Base-by-base conservation (phyloP, 2,329 filamentous ascomycete genomes). In the Colletotrichum zoysiae region DNA sequence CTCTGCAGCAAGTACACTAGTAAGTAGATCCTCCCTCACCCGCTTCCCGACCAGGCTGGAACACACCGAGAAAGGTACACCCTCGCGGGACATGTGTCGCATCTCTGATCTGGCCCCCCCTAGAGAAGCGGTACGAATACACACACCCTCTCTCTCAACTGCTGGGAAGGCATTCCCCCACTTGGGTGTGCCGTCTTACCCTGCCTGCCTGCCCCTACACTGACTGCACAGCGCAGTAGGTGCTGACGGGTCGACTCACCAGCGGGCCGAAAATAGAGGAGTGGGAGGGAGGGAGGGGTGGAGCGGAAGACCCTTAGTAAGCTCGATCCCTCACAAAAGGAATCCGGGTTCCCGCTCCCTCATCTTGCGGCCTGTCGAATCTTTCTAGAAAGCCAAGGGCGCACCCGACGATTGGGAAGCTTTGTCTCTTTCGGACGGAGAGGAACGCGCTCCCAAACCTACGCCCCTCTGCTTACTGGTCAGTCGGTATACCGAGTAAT, bases 401-500 rank as follows among this genome's bases (percentile, higher is more conserved):
- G 30, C 30, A 71, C 69, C 65, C 65, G 59, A 69, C 53, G 30
- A 26, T 64, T 33, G 44, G 68, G 68, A 71, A 71, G 65, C 69
- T 71, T 69, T 64, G 38, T 71, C 59, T 64, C 53, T 67, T 71
- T 71, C 69, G 69, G 69, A 71, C 69, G 69, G 69, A 59, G 65
- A 65, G 69, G 69, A 69, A 69, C 53, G 68, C 68, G 48, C 6
- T 38, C 14, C 55, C 42, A 68, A 68, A 68, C 65, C 51, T 63
- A 63, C 58, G 58, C 59, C 58, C 40, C 23, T 42, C 58, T 35
- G 35, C 26, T 12, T 46, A 7, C 18, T 38, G n/a, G 33, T 40
- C 8, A 12, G 33, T 38, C 18, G 11, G 14, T 20, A 11, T 14
- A 30, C 30, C 30, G 30, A 30, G 30, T 30, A 30, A 30, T 30